Evolutionary conservation across 768 basidiomycete species (phyloP).

Genomic region (Omphalotus guepiniiformis): DNA sequence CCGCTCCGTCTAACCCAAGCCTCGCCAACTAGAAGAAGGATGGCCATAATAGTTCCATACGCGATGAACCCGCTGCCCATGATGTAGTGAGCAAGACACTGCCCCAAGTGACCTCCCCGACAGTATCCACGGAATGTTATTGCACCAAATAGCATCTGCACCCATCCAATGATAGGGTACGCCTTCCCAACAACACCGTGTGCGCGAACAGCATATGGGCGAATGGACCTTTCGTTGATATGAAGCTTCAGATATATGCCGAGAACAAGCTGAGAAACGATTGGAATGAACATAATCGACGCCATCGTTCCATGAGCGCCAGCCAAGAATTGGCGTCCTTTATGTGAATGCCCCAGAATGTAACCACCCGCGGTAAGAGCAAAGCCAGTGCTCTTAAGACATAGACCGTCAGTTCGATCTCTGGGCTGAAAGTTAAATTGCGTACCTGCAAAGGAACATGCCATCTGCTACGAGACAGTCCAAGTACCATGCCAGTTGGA

Average conservation of each 20-base stretch:
- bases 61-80: constrained; percentile 91
- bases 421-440: background rate
- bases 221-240: constrained; percentile 70
- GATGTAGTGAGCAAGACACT: constrained; percentile 87
- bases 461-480: constrained; percentile 76
- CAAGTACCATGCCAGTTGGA: constrained; percentile 78
- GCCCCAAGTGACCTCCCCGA: constrained; percentile 68
- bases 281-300: constrained; percentile 59
- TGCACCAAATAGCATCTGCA: constrained; percentile 84
- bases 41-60: constrained; percentile 77
- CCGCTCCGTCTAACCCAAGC: constrained; percentile 69
- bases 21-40: constrained; percentile 74
- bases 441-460: constrained; percentile 85
- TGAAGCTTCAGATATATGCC: constrained; percentile 93
- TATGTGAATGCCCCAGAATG: constrained; percentile 82
- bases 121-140: constrained; percentile 76
- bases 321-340: constrained; percentile 69
- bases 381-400: constrained; percentile 55
- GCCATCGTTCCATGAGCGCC: constrained; percentile 74
- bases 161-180: constrained; percentile 86
- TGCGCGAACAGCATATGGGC: constrained; percentile 63
- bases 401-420: background rate
- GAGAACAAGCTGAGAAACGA: constrained; percentile 59
- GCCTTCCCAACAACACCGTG: constrained; percentile 81
- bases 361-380: constrained; percentile 70